Base-by-base conservation (phyloP, 495 filamentous ascomycete species). In the Hypoxylon perforatum region DNA sequence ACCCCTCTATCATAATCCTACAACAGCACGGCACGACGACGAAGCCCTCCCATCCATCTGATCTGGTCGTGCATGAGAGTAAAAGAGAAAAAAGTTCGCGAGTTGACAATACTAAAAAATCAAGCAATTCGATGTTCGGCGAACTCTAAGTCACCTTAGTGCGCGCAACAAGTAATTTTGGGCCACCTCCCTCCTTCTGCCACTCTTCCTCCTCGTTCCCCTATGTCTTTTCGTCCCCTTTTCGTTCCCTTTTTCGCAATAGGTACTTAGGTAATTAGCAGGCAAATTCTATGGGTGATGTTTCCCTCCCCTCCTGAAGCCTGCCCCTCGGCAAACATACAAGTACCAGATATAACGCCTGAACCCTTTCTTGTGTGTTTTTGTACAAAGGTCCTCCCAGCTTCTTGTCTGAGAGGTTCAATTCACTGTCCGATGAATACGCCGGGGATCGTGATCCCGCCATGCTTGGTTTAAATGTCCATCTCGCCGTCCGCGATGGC, bases 401-500 rank as follows among this genome's bases (percentile, higher is more conserved):
- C 51, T 42, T 61, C 51, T 45, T 9, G 47, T 23, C 28, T 8
- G 47, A 21, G 48, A 56, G 49, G 48, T 21, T 8, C 41, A 19
- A 49, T 28, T 52, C 44, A 23, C 25, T 23, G 18, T 38, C 28
- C 47, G 39, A 35, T 36, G 36, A n/a, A 57, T 25, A n/a, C 28
- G 30, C 15, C 22, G 15, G 45, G 47, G 39, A 11, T 33, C 17
- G 10, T 46, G 17, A 52, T 22, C 23, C 28, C 15, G 44, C 28
- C 14, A 47, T 49, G 15, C n/a, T 10, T 23, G 6, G 47, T 46
- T 74, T 52, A 77, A 19, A 71, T 63, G 30, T 82, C 78, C 18
- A 84, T 77, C 62, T 91, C 85, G 19, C 92, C 93, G 73, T 97
- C 93, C 15, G 93, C 92, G 68, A 97, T 89, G 25, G 91, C 90